Conservation (phyloP, 495 filamentous ascomycete species). For the Cladorrhinum samala region DNA sequence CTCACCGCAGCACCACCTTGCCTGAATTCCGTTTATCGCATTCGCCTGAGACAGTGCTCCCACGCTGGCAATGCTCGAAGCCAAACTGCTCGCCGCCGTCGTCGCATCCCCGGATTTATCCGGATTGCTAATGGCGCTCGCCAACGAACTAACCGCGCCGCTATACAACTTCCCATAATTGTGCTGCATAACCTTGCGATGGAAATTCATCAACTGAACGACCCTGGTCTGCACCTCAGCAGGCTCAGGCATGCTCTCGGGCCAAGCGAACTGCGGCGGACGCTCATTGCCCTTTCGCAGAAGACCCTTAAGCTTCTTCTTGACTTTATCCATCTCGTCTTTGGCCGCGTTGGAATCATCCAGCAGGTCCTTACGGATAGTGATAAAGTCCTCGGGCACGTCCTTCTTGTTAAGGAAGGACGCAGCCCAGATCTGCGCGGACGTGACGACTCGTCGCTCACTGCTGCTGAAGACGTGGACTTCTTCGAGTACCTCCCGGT, state of each 20-base stretch:
- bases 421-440: conserved; percentile 92
- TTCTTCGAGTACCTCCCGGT: conserved; percentile 81
- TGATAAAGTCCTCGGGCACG: conserved; percentile 73
- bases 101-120: conserved; percentile 23
- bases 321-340: conserved; percentile 99
- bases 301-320: conserved; percentile 94
- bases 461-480: conserved; percentile 92
- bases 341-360: conserved; percentile 99
- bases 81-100: conserved; percentile 7
- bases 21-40: conserved; percentile 63
- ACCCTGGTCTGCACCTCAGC: conserved; percentile 85
- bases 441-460: conserved; percentile 87
- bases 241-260: conserved; percentile 89
- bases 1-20: conserved; percentile 94
- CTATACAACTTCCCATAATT: conserved; percentile 77
- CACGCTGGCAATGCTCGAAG: conserved; percentile 31
- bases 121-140: conserved; percentile 46
- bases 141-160: conserved; percentile 53
- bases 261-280: conserved; percentile 94
- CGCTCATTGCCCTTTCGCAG: conserved; percentile 81
- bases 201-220: conserved; percentile 95
- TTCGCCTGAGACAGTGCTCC: conserved; percentile 51
- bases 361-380: conserved; percentile 85
- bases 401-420: conserved; percentile 87
- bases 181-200: conserved; percentile 85